Evolutionary conservation across 176 grass and related monocot genomes (phyloP), one percentile per base, ranked within the genome.

Genomic region (Microstegium vimineum): DNA sequence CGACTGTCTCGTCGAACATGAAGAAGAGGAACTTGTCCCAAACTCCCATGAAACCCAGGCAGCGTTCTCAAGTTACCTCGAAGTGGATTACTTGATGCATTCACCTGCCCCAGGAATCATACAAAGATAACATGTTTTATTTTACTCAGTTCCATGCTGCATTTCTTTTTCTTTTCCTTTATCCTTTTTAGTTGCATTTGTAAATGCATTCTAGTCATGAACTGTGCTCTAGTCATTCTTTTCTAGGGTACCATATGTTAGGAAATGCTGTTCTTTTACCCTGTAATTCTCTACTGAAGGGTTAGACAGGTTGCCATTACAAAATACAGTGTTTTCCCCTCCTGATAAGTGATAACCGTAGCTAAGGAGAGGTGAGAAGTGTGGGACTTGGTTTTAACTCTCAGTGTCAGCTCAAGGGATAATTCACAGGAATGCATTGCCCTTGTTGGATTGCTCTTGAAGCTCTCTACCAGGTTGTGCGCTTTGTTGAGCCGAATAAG

Each of bases 1-100:
- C 89, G 13, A 99, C 93, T 0, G 85, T 99, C 71, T 93, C 96
- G n/a, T 95, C 93, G 0, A 88, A 69, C 73, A 99, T 99, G 93
- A 99, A 98, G 83, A 98, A 99, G 84, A 90, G 83, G 73, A 95
- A 99, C 57, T 34, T 86, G 30, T 86, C 88, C 38, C 79, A 82
- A 23, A 82, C 86, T 79, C 88, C 83, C n/a, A 90, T 90, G 88
- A 90, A 90, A 74, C 88, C 88, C 25, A 69, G 83, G 40, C 88
- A 78, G 68, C 86, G 88, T 27, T 35, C 88, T 69, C 88, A 90
- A 78, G 84, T 90, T 33, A 82, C 79, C 6, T 90, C 88, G 1
- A 90, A 90, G 49, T 90, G 88, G 88, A 86, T 86, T 8, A 86
- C 76, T 56, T 90, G 79, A 90, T 79, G 65, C 20, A 11, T 16